A percentile compares a stretch with the other conserved stretches of the same genome.
These are phyloP conservation scores for Onygenales sp. DNA, from an alignment of 2,329 filamentous ascomycete genomes.

Conservation along the genomic window DNA sequence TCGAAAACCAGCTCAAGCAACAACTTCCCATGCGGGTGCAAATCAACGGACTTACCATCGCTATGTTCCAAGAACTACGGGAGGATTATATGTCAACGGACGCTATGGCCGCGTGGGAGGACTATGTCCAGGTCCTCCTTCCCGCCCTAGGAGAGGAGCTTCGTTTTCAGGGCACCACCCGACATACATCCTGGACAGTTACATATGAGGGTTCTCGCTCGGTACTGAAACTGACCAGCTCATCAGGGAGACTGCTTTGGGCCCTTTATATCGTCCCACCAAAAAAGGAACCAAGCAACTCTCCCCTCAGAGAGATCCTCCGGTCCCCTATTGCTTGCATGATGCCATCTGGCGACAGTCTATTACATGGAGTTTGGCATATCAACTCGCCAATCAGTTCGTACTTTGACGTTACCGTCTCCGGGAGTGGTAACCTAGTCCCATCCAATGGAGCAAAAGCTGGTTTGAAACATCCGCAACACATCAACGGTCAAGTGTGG, in stretches of 20 bases:
- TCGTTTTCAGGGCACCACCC: constrained; percentile 22
- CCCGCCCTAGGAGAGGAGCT: constrained; percentile 24
- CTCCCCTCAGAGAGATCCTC: constrained; percentile 33
- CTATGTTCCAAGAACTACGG: constrained; percentile 15
- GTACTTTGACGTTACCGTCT: constrained; percentile 25
- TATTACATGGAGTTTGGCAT: constrained; percentile 36
- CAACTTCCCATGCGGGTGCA: constrained; percentile 34
- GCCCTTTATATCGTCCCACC: constrained; percentile 39
- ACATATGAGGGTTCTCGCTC: constrained; percentile 31
- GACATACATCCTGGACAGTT: constrained; percentile 33
- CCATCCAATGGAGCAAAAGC: constrained; percentile 31
- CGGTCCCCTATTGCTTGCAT: constrained; percentile 41
- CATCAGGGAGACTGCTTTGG: constrained; percentile 32
- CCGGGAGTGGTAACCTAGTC: constrained; percentile 22
- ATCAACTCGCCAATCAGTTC: constrained; percentile 32
- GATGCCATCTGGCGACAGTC: constrained; percentile 20
- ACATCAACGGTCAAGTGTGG: constrained; percentile 35
- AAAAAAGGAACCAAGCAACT: constrained; percentile 27
- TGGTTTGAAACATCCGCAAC: constrained; percentile 30
- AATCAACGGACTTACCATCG: constrained; percentile 20
- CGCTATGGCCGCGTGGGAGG: constrained; percentile 5
- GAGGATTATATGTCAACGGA: constrained; percentile 1
- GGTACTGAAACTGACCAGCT: constrained; percentile 31
- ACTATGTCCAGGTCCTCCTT: constrained; percentile 4
- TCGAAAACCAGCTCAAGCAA: constrained; percentile 35